Evolutionary conservation across 441 rosid genomes (phyloP).

Genomic region (Gossypium trilobum): DNA sequence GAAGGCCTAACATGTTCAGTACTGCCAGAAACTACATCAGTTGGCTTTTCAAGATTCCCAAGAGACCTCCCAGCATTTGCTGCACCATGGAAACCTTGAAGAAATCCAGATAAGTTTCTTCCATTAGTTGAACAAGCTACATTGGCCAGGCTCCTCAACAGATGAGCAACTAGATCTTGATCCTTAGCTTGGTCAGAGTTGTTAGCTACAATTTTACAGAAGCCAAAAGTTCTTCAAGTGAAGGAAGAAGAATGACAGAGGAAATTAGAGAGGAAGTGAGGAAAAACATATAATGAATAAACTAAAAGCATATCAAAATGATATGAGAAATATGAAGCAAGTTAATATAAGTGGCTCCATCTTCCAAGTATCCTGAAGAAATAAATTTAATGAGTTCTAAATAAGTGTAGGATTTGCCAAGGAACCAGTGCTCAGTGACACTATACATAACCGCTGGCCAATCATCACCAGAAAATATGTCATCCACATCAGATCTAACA

Average conservation of each 20-base stretch:
- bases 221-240: constrained; percentile 11
- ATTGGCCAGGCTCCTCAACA: constrained; percentile 31
- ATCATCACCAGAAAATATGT: background rate
- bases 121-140: constrained; percentile 23
- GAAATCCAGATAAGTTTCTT: constrained; percentile 29
- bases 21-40: constrained; percentile 16
- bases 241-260: constrained; percentile 3
- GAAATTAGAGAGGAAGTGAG: background rate
- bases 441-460: background rate
- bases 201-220: constrained; percentile 24
- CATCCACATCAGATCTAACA: background rate
- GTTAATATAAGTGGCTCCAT: background rate
- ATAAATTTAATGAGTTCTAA: background rate
- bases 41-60: constrained; percentile 23
- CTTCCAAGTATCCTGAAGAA: background rate
- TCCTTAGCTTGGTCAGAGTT: constrained; percentile 29
- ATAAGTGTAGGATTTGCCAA: background rate
- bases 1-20: constrained; percentile 31
- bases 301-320: background rate
- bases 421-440: background rate
- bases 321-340: background rate
- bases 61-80: constrained; percentile 16
- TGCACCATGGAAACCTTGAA: constrained; percentile 32
- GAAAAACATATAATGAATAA: background rate
- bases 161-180: constrained; percentile 34